Evolutionary conservation across 129 eudicot species (phyloP), one percentile per base, ranked within the genome.

Genomic region (Tagetes erecta): DNA sequence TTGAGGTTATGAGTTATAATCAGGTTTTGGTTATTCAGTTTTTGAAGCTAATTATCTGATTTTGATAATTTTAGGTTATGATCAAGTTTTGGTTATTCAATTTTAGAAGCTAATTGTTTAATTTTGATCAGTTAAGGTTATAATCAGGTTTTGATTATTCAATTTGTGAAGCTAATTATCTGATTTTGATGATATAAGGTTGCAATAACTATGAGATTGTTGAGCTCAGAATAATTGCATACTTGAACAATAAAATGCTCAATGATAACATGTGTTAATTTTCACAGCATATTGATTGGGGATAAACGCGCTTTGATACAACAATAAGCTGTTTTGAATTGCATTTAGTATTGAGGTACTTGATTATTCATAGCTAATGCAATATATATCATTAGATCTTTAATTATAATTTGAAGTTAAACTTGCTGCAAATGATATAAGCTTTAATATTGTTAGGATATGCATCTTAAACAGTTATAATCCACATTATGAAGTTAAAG

Each of bases 311-410:
- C 30, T 20, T 56, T 56, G 65, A 31, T 8, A 59, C 5, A 35
- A 35, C 40, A 59, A 59, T 59, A 59, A 33, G 65, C 65, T 31
- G 65, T 33, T 59, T 59, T 59, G n/a, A 59, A 31, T 6, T 5
- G 40, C 34, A 9, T 59, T 30, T 59, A 14, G 14, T n/a, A 59
- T 59, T 34, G 40, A 3, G n/a, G 3, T 33, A 34, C 10, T 31
- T 58, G 41, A 59, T 59, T 59, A 8, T 59, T 59, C 3, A 31
- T 14, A 53, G 20, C 33, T 8, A 53, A 14, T 53, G 59, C 33
- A 3, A 5, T 53, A 1, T 8, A 53, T 53, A 3, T 20, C 34
- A 44, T 44, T 44, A 10, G 47, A 44, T 7, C 47, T 44, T 44
- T 0, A 44, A 0, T 44, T 7, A 44, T 20, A 44, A 44, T 6